A percentile compares a stretch with the other conserved stretches of the same genome.
Evolutionary conservation across 2,329 filamentous ascomycete genomes (phyloP).

Genomic region (Aureobasidium sp.): DNA sequence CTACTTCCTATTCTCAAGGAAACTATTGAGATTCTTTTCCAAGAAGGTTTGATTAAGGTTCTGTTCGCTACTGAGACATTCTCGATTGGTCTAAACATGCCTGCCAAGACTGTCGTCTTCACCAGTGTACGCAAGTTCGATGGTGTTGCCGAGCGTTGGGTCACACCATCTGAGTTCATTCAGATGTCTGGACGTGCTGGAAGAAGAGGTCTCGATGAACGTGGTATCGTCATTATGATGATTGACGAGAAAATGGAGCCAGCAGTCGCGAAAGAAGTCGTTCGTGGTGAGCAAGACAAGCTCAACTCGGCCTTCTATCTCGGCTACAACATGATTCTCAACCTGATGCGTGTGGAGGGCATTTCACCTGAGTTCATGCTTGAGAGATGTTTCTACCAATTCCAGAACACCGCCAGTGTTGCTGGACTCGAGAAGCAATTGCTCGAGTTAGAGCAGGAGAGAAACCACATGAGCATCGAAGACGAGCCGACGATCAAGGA

Average conservation of each 20-base stretch:
- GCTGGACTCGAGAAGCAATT: constrained; percentile 76
- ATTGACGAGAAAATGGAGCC: constrained; percentile 95
- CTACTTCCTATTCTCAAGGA: constrained; percentile 94
- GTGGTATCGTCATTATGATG: constrained; percentile 99
- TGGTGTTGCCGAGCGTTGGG: constrained; percentile 67
- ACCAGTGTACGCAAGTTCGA: constrained; percentile 95
- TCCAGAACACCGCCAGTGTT: constrained; percentile 88
- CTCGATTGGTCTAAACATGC: constrained; percentile 98
- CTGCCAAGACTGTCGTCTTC: constrained; percentile 98
- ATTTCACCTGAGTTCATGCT: constrained; percentile 98
- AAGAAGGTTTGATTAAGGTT: constrained; percentile 95
- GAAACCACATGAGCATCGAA: constrained; percentile 63
- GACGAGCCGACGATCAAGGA: constrained; percentile 87
- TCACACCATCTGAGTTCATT: constrained; percentile 93
- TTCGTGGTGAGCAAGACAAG: constrained; percentile 92
- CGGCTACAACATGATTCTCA: constrained; percentile 98
- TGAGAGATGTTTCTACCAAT: constrained; percentile 97
- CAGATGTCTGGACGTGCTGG: constrained; percentile 98
- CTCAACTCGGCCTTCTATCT: constrained; percentile 97
- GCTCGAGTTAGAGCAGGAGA: constrained; percentile 65
- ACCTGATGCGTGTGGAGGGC: constrained; percentile 94
- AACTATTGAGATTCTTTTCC: constrained; percentile 97
- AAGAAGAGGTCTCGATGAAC: constrained; percentile 91
- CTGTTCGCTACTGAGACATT: constrained; percentile 98
- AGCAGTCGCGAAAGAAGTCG: constrained; percentile 85